Evolutionary conservation across 371 early-diverging fungal genomes (phyloP).

Genomic region (Mucor irregularis): DNA sequence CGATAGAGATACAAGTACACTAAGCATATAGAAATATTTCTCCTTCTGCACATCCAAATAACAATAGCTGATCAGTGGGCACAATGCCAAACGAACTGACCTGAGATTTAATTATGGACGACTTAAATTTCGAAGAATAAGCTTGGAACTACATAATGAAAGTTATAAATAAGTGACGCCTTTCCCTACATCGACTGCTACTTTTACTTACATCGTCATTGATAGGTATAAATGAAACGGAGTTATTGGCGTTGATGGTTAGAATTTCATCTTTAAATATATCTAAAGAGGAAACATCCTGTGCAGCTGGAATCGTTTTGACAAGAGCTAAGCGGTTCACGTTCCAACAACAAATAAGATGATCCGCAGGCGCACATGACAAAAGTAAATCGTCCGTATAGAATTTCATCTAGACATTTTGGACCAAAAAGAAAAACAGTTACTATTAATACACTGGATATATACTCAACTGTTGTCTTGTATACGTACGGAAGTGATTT

Average conservation of each 20-base stretch:
- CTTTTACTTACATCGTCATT: slow-evolving; percentile 61
- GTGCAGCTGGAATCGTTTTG: slow-evolving; percentile 58
- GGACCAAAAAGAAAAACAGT: not conserved
- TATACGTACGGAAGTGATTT: slow-evolving; percentile 55
- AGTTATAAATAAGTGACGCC: not conserved
- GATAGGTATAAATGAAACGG: slow-evolving; percentile 65
- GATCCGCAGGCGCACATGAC: slow-evolving; percentile 66
- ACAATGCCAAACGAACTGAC: slow-evolving; percentile 62
- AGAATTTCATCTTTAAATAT: slow-evolving; percentile 54
- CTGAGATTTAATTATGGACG: slow-evolving; percentile 63
- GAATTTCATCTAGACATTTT: slow-evolving; percentile 63
- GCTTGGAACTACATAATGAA: slow-evolving; percentile 49
- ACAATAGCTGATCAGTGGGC: slow-evolving; percentile 60
- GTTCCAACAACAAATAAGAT: slow-evolving; percentile 66
- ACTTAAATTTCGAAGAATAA: slow-evolving; percentile 67
- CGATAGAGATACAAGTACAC: too few species aligned
- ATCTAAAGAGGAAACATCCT: slow-evolving; percentile 13
- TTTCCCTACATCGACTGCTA: not conserved
- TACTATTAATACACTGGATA: not conserved
- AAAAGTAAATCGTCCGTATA: slow-evolving; percentile 61
- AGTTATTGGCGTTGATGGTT: slow-evolving; percentile 64
- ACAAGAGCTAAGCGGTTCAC: slow-evolving; percentile 54
- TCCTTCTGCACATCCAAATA: slow-evolving; percentile 67
- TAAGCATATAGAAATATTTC: slow-evolving; percentile 66
- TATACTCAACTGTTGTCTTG: not conserved